Evolutionary conservation across 1,139 yeast species (phyloP), one percentile per base, ranked within the genome.

Genomic region (Protomyces inouyei): DNA sequence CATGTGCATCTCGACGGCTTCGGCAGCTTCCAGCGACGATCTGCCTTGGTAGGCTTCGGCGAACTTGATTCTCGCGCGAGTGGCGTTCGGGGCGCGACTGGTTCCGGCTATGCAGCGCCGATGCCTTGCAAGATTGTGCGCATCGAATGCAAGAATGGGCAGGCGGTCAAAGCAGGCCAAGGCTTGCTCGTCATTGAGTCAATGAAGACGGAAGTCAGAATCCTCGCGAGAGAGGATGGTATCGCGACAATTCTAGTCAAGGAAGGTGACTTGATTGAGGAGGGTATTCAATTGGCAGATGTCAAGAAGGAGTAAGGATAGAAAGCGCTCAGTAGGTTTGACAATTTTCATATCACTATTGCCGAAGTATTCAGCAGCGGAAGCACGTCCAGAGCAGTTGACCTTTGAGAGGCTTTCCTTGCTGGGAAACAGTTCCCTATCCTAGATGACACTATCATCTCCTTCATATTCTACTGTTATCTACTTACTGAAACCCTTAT

Each of bases 131-230:
- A 43, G 40, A 46, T 56, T 54, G 28, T 56, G 10, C 38, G 43
- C 4, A 32, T 56, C 1, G 79, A 91, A 70, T 95, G 87, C 43
- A 77, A 80, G 65, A 92, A 83, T 57, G 97, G 97, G n/a, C 93
- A 88, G 70, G 76, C 70, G 23, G 95, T 93, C 45, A 78, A 79
- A 64, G 82, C 78, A 64, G 95, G 93, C 38, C 93, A 89, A 71
- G 91, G 91, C 3, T 79, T 93, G 69, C 82, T 93, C 68, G 91
- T 93, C 61, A 89, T 93, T 66, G 98, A 93, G 76, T 98, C 98
- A 63, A 93, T 93, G 98, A 93, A 93, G 80, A 93, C 98, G 0
- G 98, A 93, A 76, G 92, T 93, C 97, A 83, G 85, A 60, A 95
- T 92, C 54, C 79, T 77, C 66, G 85, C 97, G 18, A 45, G 54